These are phyloP conservation scores for Syzygium syzygioides DNA, from an alignment of 441 rosid genomes.

Conservation along the genomic window DNA sequence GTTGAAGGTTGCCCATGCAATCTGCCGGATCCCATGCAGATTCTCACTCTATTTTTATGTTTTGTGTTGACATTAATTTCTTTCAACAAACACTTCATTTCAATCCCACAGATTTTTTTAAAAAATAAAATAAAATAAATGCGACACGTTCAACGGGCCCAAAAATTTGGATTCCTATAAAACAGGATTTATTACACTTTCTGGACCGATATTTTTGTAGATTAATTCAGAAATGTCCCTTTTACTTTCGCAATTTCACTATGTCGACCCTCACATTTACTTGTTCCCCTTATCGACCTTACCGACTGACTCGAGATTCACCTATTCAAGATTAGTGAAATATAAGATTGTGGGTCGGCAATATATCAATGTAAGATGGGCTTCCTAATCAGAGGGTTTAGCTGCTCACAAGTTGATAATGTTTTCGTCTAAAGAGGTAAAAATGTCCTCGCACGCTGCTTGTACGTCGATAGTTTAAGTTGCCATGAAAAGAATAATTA, in stretches of 20 bases:
- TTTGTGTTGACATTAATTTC: background rate
- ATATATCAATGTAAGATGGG: background rate
- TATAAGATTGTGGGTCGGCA: background rate
- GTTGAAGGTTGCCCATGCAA: background rate
- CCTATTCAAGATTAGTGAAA: background rate
- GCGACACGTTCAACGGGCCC: background rate
- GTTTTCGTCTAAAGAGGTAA: background rate
- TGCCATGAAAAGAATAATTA: background rate
- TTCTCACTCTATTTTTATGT: background rate
- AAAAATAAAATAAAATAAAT: background rate
- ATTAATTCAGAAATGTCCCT: background rate
- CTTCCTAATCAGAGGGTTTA: background rate
- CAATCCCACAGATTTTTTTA: background rate
- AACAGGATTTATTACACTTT: no score
- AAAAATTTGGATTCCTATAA: no score
- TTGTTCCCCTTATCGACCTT: background rate
- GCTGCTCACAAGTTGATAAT: background rate
- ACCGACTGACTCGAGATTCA: accelerated
- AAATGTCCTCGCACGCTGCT: background rate
- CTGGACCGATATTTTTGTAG: no score
- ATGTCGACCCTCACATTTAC: background rate
- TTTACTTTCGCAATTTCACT: background rate
- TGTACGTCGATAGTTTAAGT: background rate
- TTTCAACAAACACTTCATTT: background rate
- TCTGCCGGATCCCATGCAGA: background rate